Conservation (phyloP, 148 eudicot genomes). For the Simmondsia chinensis region DNA sequence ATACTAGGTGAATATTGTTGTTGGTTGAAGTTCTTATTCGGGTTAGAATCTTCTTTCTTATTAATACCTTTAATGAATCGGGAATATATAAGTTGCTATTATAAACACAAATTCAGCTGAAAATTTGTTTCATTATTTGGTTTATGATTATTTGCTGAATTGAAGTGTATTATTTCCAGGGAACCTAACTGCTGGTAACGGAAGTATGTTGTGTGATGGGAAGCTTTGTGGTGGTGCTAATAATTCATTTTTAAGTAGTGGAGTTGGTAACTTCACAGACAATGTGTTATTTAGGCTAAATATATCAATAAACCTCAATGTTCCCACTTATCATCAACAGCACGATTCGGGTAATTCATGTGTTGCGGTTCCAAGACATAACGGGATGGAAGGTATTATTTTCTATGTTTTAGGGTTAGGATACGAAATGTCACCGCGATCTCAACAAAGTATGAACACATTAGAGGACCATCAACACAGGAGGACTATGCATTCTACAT, state of each 20-base stretch:
- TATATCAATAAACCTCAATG: conserved; percentile 23
- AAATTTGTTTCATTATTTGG: conserved; percentile 1
- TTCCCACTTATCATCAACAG: conserved; percentile 12
- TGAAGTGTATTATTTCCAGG: conserved; percentile 21
- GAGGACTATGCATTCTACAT: conserved; percentile 19
- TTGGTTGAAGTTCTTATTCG: too few species aligned
- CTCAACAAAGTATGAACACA: conserved; percentile 13
- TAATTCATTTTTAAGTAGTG: conserved; percentile 15
- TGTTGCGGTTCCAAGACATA: conserved; percentile 17
- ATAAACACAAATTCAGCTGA: neutral
- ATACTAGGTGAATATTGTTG: too few species aligned
- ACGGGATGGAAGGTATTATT: conserved; percentile 34
- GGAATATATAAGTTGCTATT: neutral
- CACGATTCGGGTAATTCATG: conserved; percentile 17
- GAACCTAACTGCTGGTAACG: conserved; percentile 16
- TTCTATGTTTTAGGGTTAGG: conserved; percentile 52
- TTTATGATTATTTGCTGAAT: conserved; percentile 4
- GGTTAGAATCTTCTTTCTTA: too few species aligned
- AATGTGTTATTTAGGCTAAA: conserved; percentile 29
- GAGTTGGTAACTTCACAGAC: conserved; percentile 15
- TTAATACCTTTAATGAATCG: neutral
- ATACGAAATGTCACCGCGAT: conserved; percentile 20
- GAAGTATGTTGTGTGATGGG: conserved; percentile 16
- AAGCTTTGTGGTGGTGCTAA: conserved; percentile 15
- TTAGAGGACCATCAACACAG: conserved; percentile 28